Evolutionary conservation across 352 stramenopile species (phyloP).

Genomic region (Globisporangium apiculatum): DNA sequence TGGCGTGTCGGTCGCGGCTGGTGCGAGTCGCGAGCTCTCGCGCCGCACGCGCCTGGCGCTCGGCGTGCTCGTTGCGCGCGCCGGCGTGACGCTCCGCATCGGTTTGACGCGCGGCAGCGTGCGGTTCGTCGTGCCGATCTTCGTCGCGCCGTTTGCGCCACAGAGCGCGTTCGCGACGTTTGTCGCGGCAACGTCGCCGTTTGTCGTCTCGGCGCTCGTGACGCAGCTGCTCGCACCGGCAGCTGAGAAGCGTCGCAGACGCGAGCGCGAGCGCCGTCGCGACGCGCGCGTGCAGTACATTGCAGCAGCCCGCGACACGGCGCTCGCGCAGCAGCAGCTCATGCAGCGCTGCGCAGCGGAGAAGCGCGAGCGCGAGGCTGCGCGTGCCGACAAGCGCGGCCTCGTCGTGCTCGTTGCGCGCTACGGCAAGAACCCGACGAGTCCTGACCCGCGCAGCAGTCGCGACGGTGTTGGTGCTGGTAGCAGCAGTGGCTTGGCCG

Average conservation of each 20-base stretch:
- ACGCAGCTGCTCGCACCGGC: conserved; percentile 62
- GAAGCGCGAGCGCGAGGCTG: conserved; percentile 43
- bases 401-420: conserved; percentile 67
- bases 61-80: conserved; percentile 44
- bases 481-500: conserved; percentile 7
- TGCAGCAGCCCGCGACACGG: conserved; percentile 33
- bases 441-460: conserved; percentile 20
- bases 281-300: conserved; percentile 55
- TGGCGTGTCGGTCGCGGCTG: conserved; percentile 40
- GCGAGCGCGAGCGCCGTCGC: conserved; percentile 34
- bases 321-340: conserved; percentile 65
- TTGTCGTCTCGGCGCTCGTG: conserved; percentile 56
- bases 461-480: too few relatives aligned
- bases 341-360: conserved; percentile 60
- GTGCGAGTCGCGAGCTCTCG: conserved; percentile 51
- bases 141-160: conserved; percentile 63
- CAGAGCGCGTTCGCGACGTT: conserved; percentile 71
- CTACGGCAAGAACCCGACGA: conserved; percentile 74
- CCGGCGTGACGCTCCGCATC: conserved; percentile 55
- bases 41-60: conserved; percentile 48
- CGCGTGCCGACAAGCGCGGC: conserved; percentile 33
- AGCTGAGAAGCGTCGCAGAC: conserved; percentile 46
- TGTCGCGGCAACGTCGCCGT: conserved; percentile 59
- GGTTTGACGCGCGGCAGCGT: conserved; percentile 76
- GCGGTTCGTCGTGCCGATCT: conserved; percentile 78